These are phyloP conservation scores for Phytophthora tubulina DNA, from an alignment of 352 stramenopile genomes.

Conservation along the genomic window DNA sequence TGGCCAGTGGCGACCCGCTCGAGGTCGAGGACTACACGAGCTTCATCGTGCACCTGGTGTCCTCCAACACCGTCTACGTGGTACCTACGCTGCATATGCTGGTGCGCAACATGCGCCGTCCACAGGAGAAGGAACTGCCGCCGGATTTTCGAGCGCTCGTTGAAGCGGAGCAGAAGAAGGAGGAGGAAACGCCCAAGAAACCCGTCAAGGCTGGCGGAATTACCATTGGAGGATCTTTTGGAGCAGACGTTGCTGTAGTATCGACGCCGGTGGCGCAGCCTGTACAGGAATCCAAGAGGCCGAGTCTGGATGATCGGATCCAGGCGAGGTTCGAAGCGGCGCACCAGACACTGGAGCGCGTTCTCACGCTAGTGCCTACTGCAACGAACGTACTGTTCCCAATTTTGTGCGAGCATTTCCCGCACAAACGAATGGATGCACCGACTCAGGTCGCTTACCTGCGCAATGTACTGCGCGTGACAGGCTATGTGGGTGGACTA, in stretches of 20 bases:
- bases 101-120: constrained; percentile 73
- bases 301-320: constrained; percentile 61
- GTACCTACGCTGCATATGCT: constrained; percentile 87
- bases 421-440: constrained; percentile 84
- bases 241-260: constrained; percentile 6
- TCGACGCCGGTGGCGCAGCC: constrained; percentile 18
- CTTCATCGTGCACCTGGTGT: constrained; percentile 85
- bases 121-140: constrained; percentile 56
- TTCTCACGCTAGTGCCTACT: constrained; percentile 80
- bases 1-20: constrained; percentile 48
- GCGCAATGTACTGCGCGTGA: constrained; percentile 75
- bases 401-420: constrained; percentile 80
- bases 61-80: constrained; percentile 86
- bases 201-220: constrained; percentile 36
- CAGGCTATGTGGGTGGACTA: constrained; percentile 69
- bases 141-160: constrained; percentile 37
- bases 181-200: constrained; percentile 15
- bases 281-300: constrained; percentile 15
- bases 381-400: constrained; percentile 82
- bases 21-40: constrained; percentile 77
- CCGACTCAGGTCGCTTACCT: constrained; percentile 76
- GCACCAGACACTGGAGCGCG: constrained; percentile 67
- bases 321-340: constrained; percentile 67
- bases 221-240: constrained; percentile 59
- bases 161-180: constrained; percentile 16